Conservation (phyloP, 371 early-diverging fungal species). For the Syncephalastrum monosporum region DNA sequence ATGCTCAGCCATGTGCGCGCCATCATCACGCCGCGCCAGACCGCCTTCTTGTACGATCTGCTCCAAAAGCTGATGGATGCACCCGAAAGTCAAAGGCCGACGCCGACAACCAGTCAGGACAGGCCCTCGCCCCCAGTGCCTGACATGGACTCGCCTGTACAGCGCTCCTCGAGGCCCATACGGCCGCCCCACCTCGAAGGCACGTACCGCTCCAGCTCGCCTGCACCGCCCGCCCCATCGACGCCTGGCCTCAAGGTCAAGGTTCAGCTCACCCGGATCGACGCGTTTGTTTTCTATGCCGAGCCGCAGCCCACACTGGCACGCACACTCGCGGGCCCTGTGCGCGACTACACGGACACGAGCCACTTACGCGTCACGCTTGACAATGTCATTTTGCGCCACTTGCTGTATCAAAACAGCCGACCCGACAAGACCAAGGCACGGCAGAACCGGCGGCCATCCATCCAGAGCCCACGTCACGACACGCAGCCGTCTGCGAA, state of each 20-base stretch:
- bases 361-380: constrained; percentile 50
- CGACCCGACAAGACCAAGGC: neutral
- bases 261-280: constrained; percentile 37
- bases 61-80: constrained; percentile 16
- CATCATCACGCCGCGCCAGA: constrained; percentile 31
- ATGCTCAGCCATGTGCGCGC: constrained; percentile 27
- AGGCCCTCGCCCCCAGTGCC: too few relatives aligned
- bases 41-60: constrained; percentile 33
- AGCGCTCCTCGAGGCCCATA: too few relatives aligned
- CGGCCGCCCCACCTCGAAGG: too few relatives aligned
- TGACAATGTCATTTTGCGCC: constrained; percentile 30
- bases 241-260: constrained; percentile 42
- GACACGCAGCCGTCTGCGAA: neutral
- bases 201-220: neutral
- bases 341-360: constrained; percentile 9
- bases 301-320: constrained; percentile 20
- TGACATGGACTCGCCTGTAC: too few relatives aligned
- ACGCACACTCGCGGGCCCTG: too few relatives aligned
- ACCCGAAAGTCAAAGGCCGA: neutral
- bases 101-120: too few relatives aligned
- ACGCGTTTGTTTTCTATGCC: constrained; percentile 41
- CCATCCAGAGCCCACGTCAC: too few relatives aligned
- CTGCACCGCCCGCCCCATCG: constrained; percentile 1
- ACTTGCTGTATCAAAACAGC: constrained; percentile 28
- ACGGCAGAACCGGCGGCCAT: too few relatives aligned